A percentile compares a stretch with the other conserved stretches of the same genome.
Evolutionary conservation across 805 yeast genomes (phyloP).

Genomic region (Lipomyces sp.): DNA sequence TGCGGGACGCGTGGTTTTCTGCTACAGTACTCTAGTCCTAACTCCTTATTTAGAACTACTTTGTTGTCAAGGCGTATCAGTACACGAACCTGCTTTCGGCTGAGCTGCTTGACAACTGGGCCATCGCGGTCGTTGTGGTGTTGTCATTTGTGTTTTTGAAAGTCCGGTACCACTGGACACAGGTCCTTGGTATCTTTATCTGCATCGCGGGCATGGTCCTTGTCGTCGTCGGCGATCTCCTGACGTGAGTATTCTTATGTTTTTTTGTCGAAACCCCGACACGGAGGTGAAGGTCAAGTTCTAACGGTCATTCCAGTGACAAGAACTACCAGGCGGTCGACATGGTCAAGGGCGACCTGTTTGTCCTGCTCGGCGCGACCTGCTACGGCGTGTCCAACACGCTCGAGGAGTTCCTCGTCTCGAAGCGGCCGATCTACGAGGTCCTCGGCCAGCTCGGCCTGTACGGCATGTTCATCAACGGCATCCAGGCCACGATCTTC

Average conservation of each 20-base stretch:
- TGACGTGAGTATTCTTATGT: conserved; percentile 31
- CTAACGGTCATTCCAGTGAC: conserved; percentile 25
- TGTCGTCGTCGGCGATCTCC: conserved; percentile 42
- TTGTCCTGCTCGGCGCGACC: conserved; percentile 45
- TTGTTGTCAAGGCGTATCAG: conserved; percentile 45
- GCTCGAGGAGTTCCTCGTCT: conserved; percentile 44
- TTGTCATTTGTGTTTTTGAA: conserved; percentile 43
- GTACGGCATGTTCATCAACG: conserved; percentile 44
- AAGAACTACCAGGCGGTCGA: conserved; percentile 43
- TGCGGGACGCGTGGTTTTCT: not conserved
- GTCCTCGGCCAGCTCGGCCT: conserved; percentile 46
- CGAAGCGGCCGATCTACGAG: conserved; percentile 46
- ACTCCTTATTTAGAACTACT: conserved; percentile 36
- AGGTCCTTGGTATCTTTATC: conserved; percentile 41
- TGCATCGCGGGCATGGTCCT: conserved; percentile 46
- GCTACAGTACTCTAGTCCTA: not conserved
- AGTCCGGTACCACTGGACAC: conserved; percentile 48
- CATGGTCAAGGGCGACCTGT: conserved; percentile 45
- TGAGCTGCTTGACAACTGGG: conserved; percentile 45
- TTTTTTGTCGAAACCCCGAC: not conserved
- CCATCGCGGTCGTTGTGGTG: conserved; percentile 45
- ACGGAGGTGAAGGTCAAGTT: not conserved
- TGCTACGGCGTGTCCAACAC: conserved; percentile 47
- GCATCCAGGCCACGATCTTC: conserved; percentile 46
- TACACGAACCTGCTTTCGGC: conserved; percentile 46